Conservation (phyloP, 2,329 filamentous ascomycete species). For the Alternaria gansuensis region DNA sequence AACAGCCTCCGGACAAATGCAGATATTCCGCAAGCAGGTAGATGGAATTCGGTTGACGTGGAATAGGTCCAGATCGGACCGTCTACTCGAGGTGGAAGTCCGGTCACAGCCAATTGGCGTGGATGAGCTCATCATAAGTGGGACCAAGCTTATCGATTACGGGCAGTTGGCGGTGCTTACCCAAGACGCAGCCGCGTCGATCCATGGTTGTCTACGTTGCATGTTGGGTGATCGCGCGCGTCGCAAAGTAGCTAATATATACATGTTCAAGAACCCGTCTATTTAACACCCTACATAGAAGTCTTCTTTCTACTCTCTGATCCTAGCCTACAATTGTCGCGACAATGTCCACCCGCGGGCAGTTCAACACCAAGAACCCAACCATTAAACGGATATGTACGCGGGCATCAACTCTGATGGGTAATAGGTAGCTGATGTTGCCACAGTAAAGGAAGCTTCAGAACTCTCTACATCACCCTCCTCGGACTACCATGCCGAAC, state of each 20-base stretch:
- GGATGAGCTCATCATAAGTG: neutral
- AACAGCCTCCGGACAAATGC: too few relatives aligned
- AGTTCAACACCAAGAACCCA: slow-evolving; percentile 78
- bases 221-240: slow-evolving; percentile 9
- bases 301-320: neutral
- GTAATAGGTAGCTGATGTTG: slow-evolving; percentile 27
- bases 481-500: slow-evolving; percentile 83
- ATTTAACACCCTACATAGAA: neutral
- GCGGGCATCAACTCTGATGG: slow-evolving; percentile 35
- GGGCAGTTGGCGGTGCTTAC: slow-evolving; percentile 15
- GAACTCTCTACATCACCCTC: slow-evolving; percentile 84
- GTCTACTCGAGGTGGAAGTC: too few relatives aligned
- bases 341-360: slow-evolving; percentile 54
- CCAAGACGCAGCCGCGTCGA: slow-evolving; percentile 12
- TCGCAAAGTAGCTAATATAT: slow-evolving; percentile 1
- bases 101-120: too few relatives aligned
- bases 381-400: slow-evolving; percentile 85
- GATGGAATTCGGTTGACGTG: too few relatives aligned
- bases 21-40: too few relatives aligned
- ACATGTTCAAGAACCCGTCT: neutral
- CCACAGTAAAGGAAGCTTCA: slow-evolving; percentile 83
- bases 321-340: neutral
- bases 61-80: too few relatives aligned
- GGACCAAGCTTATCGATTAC: slow-evolving; percentile 15
- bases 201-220: slow-evolving; percentile 18